phyloP scores from a whole-genome alignment of 1,284 basidiomycete species.

The Xerocomus nothofagi region DNA sequence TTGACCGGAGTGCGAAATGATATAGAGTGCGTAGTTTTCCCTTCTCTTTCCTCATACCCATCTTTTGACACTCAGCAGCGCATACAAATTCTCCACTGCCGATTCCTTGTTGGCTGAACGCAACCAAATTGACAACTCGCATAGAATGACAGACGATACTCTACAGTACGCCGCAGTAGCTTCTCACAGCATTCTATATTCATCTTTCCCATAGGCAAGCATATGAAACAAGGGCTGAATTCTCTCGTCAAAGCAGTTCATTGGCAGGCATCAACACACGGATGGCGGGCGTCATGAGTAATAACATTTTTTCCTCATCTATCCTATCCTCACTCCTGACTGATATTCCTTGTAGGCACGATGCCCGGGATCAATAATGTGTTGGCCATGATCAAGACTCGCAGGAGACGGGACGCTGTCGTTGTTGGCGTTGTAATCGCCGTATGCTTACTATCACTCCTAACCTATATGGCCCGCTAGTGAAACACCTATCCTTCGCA shows the following conservation, averaged over 20 bases:
- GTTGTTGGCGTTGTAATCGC: conserved; percentile 89
- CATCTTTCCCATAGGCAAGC: conserved; percentile 72
- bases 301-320: conserved; percentile 40
- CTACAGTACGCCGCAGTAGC: conserved; percentile 64
- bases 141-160: conserved; percentile 93
- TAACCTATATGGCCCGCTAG: conserved; percentile 72
- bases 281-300: conserved; percentile 82
- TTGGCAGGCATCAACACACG: conserved; percentile 79
- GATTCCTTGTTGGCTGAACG: conserved; percentile 89
- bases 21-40: conserved; percentile 69
- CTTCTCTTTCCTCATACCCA: not conserved
- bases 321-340: not conserved
- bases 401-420: conserved; percentile 86
- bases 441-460: conserved; percentile 75
- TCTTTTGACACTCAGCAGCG: conserved; percentile 41
- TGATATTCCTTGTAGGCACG: conserved; percentile 50
- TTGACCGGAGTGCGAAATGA: conserved; percentile 93
- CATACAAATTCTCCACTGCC: conserved; percentile 87
- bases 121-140: conserved; percentile 86
- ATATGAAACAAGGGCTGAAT: conserved; percentile 95
- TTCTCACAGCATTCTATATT: conserved; percentile 6
- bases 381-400: conserved; percentile 88
- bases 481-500: conserved; percentile 3
- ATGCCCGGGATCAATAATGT: conserved; percentile 94
- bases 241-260: conserved; percentile 79